A percentile compares a stretch with the other conserved stretches of the same genome.
phyloP scores from a whole-genome alignment of 2,329 filamentous ascomycete species.

The Sporothrix humicola region DNA sequence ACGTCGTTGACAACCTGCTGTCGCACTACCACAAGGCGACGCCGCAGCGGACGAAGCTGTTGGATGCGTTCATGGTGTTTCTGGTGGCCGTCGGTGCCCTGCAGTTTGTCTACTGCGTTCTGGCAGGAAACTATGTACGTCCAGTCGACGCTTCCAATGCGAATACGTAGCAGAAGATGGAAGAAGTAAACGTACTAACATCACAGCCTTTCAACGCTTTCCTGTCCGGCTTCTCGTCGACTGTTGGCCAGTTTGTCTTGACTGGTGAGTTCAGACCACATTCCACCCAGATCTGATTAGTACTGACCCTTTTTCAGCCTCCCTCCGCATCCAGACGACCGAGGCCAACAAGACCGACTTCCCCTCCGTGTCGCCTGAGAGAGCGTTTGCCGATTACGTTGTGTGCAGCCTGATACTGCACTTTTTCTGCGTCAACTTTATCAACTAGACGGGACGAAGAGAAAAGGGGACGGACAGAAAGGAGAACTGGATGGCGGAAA shows the following conservation, averaged over 20 bases:
- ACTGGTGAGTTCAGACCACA: slow-evolving; percentile 70
- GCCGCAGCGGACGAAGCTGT: slow-evolving; percentile 86
- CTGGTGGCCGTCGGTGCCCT: slow-evolving; percentile 82
- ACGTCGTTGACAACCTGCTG: slow-evolving; percentile 74
- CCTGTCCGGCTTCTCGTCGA: slow-evolving; percentile 90
- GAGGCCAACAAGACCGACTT: slow-evolving; percentile 80
- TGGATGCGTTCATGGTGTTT: slow-evolving; percentile 90
- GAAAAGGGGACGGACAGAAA: neutral
- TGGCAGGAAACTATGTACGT: slow-evolving; percentile 89
- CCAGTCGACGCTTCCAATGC: slow-evolving; percentile 43
- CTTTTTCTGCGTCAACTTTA: slow-evolving; percentile 99
- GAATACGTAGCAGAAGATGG: no score
- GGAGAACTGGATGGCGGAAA: neutral
- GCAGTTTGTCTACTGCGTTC: slow-evolving; percentile 90
- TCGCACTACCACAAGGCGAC: slow-evolving; percentile 80
- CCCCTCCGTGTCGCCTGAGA: slow-evolving; percentile 76
- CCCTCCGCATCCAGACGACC: slow-evolving; percentile 90
- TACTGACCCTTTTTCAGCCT: slow-evolving; percentile 52
- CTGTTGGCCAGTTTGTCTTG: slow-evolving; percentile 96
- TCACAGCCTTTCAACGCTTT: slow-evolving; percentile 96
- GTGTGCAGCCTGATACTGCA: slow-evolving; percentile 94
- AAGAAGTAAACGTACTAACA: neutral
- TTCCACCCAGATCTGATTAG: neutral
- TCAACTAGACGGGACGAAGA: slow-evolving; percentile 68
- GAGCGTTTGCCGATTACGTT: slow-evolving; percentile 94